These are phyloP conservation scores for Wickerhamiella qilinensis DNA, from an alignment of 805 yeast species.

Conservation along the genomic window DNA sequence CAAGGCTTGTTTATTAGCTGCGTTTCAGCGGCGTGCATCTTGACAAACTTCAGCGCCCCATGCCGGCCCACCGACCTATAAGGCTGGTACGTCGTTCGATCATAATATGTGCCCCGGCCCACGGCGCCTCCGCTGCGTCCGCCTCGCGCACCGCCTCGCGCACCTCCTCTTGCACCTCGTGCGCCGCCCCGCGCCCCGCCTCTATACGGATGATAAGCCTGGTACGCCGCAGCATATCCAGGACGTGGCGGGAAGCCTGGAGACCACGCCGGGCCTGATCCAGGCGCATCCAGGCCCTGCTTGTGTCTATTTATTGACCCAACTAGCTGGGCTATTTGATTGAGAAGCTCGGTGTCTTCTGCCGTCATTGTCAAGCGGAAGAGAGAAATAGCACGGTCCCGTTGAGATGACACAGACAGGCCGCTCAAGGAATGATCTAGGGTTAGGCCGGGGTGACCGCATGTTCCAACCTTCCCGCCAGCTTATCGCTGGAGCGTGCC, in stretches of 20 bases:
- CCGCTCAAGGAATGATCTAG: too few relatives aligned
- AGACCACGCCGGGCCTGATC: too few relatives aligned
- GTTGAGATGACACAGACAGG: not conserved
- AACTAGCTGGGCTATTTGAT: slow-evolving; percentile 8
- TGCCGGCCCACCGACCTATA: not conserved
- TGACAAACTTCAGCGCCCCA: slow-evolving; percentile 1
- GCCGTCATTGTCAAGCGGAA: not conserved
- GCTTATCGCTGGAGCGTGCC: too few relatives aligned
- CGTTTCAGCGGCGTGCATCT: not conserved
- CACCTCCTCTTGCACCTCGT: too few relatives aligned
- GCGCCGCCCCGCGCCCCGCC: slow-evolving; percentile 1
- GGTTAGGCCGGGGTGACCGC: too few relatives aligned
- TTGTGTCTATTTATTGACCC: slow-evolving; percentile 6
- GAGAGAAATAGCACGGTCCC: not conserved
- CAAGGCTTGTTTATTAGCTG: slow-evolving; percentile 14
- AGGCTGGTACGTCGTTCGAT: too few relatives aligned
- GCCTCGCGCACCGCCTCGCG: not conserved
- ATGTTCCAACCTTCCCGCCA: too few relatives aligned
- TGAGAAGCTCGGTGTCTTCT: not conserved
- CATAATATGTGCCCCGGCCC: not conserved
- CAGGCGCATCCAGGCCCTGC: not conserved
- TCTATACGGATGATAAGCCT: not conserved
- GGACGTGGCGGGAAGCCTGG: too few relatives aligned
- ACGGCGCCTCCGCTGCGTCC: not conserved
- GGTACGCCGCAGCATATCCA: too few relatives aligned